Evolutionary conservation across 2,329 filamentous ascomycete species (phyloP).

Genomic region (Clonostachys rosea): DNA sequence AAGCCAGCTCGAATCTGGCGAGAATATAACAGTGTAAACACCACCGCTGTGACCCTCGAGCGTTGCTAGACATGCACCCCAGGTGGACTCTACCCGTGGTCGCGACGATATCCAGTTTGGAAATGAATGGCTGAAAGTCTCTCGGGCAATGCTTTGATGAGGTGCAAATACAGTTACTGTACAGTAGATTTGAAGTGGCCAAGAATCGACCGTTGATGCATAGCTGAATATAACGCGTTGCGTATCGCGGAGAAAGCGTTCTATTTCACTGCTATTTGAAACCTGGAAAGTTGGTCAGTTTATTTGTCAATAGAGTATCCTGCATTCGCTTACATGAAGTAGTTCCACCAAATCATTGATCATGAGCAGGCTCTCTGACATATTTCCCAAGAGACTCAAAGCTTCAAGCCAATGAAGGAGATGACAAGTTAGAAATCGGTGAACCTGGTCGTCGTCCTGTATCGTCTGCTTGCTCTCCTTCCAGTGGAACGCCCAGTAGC

Average conservation of each 20-base stretch:
- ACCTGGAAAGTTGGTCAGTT: background rate
- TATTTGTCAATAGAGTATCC: background rate
- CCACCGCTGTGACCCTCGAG: too few relatives aligned
- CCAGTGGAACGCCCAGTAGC: background rate
- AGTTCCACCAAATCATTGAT: background rate
- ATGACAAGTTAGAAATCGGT: background rate
- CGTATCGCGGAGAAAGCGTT: background rate
- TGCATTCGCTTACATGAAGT: background rate
- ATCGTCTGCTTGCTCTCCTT: background rate
- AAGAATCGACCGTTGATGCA: background rate
- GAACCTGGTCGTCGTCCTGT: background rate
- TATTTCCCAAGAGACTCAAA: background rate
- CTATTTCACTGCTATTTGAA: background rate
- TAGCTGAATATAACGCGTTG: background rate
- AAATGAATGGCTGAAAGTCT: background rate
- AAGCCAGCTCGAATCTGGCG: background rate
- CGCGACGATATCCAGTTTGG: too few relatives aligned
- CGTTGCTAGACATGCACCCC: too few relatives aligned
- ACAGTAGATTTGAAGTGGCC: background rate
- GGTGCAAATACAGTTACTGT: background rate
- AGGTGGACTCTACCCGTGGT: too few relatives aligned
- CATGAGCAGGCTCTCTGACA: background rate
- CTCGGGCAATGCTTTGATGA: background rate
- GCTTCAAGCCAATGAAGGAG: background rate
- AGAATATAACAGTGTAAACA: background rate